Evolutionary conservation across 2,329 filamentous ascomycete species (phyloP).

Genomic region (Cladosporium halotolerans): DNA sequence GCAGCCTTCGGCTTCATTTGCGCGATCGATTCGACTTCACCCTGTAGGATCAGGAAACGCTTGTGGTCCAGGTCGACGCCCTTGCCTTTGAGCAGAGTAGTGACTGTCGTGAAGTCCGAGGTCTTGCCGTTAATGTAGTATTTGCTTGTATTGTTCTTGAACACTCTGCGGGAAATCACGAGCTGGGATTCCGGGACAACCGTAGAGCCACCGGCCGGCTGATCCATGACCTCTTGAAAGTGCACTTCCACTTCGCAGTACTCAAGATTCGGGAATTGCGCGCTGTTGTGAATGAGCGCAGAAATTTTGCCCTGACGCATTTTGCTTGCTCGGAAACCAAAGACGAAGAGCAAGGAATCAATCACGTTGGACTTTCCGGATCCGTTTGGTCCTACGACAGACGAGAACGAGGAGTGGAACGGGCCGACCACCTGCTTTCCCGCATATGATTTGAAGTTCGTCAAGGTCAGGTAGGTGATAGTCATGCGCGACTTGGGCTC

Average conservation of each 20-base stretch:
- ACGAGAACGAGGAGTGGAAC: conserved; percentile 95
- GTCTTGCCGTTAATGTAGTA: conserved; percentile 92
- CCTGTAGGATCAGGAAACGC: conserved; percentile 92
- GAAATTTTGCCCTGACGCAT: conserved; percentile 99
- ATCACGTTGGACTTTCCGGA: conserved; percentile 99
- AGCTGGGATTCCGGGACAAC: conserved; percentile 78
- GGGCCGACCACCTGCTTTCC: conserved; percentile 91
- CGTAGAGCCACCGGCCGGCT: conserved; percentile 67
- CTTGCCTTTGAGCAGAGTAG: conserved; percentile 74
- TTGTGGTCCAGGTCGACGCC: conserved; percentile 97
- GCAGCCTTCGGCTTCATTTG: conserved; percentile 98
- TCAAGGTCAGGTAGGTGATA: conserved; percentile 84
- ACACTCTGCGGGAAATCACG: conserved; percentile 83
- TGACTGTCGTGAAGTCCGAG: conserved; percentile 89
- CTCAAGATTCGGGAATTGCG: conserved; percentile 74
- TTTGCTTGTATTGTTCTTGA: conserved; percentile 97
- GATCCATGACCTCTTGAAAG: conserved; percentile 90
- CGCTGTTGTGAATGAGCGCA: conserved; percentile 94
- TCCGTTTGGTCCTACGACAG: conserved; percentile 94
- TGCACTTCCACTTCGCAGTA: conserved; percentile 94
- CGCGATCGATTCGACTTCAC: conserved; percentile 96
- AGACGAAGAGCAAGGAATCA: conserved; percentile 96
- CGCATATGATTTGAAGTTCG: conserved; percentile 98
- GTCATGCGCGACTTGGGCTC: conserved; percentile 81
- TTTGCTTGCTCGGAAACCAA: conserved; percentile 96